Evolutionary conservation across 805 yeast species (phyloP), one percentile per base, ranked within the genome.

Genomic region (Metschnikowia vanudenii): DNA sequence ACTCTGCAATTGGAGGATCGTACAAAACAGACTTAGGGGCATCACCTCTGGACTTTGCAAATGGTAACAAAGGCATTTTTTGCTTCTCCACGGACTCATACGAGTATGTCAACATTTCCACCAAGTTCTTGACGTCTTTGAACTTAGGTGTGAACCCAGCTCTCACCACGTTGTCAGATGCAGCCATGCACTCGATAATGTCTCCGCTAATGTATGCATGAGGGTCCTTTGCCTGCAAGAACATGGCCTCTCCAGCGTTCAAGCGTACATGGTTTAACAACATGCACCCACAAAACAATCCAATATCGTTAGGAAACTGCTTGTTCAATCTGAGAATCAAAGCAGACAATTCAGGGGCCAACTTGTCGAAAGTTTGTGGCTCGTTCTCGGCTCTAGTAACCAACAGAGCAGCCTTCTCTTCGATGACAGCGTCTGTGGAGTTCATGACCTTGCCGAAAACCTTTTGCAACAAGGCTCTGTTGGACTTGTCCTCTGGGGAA

Each of bases 91-190:
- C 97, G 19, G 95, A 82, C 45, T 87, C 95, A 59, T 86, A 86
- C 22, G 87, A 76, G 65, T 92, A 94, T 3, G 97, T 91, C 65
- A 94, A 80, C 94, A 88, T 88, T 44, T 79, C 81, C 37, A 94
- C 97, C 62, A 94, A 80, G 60, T 86, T 89, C 49, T 82, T 69
- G 50, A 94, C 98, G 67, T 94, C 99, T 71, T 92, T 94, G 75
- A 92, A 94, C 68, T 94, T 94, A 52, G 99, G 99, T n/a, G 99
- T 94, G 76, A 94, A 94, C 12, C 99, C 99, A 3, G 97, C 96
- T 67, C 99, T 82, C 41, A 94, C 97, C 47, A 94, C 99, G 61
- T 94, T 94, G 67, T 94, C 99, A 34, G 95, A 85, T 8, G 99
- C 97, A 36, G 99, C 99, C 99, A 94, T 94, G 75, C 99, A 94